These are phyloP conservation scores for Cicer bijugum DNA, from an alignment of 306 rosid genomes.

Conservation along the genomic window DNA sequence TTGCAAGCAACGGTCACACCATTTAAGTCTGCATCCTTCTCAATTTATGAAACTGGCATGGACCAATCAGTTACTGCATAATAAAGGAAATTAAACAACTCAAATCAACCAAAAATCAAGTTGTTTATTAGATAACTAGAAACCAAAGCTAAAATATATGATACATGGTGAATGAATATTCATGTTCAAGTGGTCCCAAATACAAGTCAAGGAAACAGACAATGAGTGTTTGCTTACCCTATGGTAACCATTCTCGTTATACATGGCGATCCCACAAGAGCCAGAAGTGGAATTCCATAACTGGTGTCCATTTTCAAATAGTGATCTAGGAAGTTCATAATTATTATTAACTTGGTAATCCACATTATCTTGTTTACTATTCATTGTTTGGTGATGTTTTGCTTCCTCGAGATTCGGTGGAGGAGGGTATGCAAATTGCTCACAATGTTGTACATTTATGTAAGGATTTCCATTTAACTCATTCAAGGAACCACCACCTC, in stretches of 20 bases:
- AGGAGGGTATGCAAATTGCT: conserved; percentile 60
- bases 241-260: conserved; percentile 57
- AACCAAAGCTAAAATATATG: conserved; percentile 1
- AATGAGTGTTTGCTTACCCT: conserved; percentile 48
- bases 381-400: conserved; percentile 47
- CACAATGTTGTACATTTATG: conserved; percentile 54
- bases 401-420: conserved; percentile 50
- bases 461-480: conserved; percentile 58
- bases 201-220: background rate
- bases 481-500: conserved; percentile 52
- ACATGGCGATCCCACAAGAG: conserved; percentile 64
- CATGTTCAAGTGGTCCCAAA: background rate
- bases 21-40: conserved; percentile 42
- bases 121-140: conserved; percentile 17
- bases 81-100: conserved; percentile 18
- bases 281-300: conserved; percentile 61
- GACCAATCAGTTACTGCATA: conserved; percentile 61
- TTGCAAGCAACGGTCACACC: conserved; percentile 5
- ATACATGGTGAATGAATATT: conserved; percentile 20
- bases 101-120: conserved; percentile 34
- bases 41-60: conserved; percentile 4
- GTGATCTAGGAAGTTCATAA: conserved; percentile 56
- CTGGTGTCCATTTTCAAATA: conserved; percentile 63
- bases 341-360: conserved; percentile 62
- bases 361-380: conserved; percentile 45